These are phyloP conservation scores for Hymenoscyphus salicellus DNA, from an alignment of 2,329 filamentous ascomycete species.

Conservation along the genomic window DNA sequence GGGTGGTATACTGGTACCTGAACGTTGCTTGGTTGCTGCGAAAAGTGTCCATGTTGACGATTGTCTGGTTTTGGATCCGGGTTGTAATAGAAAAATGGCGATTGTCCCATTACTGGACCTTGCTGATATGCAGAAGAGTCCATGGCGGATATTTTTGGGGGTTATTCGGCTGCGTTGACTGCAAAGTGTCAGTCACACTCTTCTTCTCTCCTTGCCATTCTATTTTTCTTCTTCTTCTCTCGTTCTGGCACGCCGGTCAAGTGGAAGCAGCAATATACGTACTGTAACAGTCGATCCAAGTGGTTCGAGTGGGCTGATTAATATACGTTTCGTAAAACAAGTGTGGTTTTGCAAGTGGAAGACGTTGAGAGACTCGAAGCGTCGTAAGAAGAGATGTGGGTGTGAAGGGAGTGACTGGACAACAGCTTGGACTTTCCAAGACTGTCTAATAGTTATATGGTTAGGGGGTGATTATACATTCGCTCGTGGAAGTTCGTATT, in stretches of 20 bases:
- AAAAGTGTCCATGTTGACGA: conserved; percentile 74
- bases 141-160: conserved; percentile 27
- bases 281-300: conserved; percentile 16
- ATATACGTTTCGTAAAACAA: conserved; percentile 23
- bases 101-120: conserved; percentile 62
- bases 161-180: conserved; percentile 17
- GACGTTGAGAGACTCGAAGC: conserved; percentile 20
- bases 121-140: conserved; percentile 35
- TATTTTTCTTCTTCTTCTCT: neutral
- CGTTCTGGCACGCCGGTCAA: neutral
- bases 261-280: conserved; percentile 16
- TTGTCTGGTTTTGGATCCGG: conserved; percentile 70
- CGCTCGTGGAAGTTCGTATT: conserved; percentile 21
- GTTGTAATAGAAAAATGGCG: conserved; percentile 84
- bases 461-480: conserved; percentile 37
- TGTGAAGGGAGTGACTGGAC: conserved; percentile 38
- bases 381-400: neutral
- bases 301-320: conserved; percentile 21
- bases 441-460: conserved; percentile 36
- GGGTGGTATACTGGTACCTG: conserved; percentile 51
- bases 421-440: conserved; percentile 34
- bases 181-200: conserved; percentile 28
- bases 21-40: conserved; percentile 51
- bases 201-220: conserved; percentile 7
- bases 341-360: conserved; percentile 16